Base-by-base conservation (phyloP, 2,329 filamentous ascomycete species). In the Xylariaceae sp. region DNA sequence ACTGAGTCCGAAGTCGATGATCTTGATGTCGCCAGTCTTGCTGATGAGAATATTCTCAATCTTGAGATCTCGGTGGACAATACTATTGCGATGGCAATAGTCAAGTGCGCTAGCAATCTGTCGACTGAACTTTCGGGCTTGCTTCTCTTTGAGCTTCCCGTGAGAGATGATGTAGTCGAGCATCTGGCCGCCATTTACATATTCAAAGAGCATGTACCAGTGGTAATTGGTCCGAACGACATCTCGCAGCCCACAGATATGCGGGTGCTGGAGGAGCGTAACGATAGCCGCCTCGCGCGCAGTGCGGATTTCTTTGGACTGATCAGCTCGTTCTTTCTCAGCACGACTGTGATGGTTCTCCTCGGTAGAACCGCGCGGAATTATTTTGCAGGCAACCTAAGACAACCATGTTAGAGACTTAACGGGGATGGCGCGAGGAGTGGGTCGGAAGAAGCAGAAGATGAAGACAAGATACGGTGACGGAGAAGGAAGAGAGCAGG, bases 151-250 rank as follows among this genome's bases (percentile, higher is more conserved):
- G 64, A 99, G 80, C 70, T 95, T 90, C 60, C 93, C 94, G 71
- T 99, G 94, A 2, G 92, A 97, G 72, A 99, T 99, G 74, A 99
- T 99, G 76, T 97, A 99, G 78, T 99, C 94, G 62, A 99, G 86
- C 94, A 99, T 97, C 77, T 99, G 94, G 15, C 94, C 94, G 52
- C 94, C 94, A 72, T 99, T 97, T 75, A 99, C 94, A 74, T 94
- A 97, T 77, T 99, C 94, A 72, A 96, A 99, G 55, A 99, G 86
- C 94, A 99, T 99, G 76, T 99, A 99, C 94, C 94, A 99, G 75
- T 99, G 94, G 73, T 97, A 94, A 70, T 94, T 93, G 54, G 94
- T 97, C 59, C 92, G 88, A 58, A 97, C 89, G 30, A 97, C 92
- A 76, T 99, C 94, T 65, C 92, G 87, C 82, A 99, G 89, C 60